Base-by-base conservation (phyloP, 2,329 filamentous ascomycete genomes). In the Colletotrichum sp. region DNA sequence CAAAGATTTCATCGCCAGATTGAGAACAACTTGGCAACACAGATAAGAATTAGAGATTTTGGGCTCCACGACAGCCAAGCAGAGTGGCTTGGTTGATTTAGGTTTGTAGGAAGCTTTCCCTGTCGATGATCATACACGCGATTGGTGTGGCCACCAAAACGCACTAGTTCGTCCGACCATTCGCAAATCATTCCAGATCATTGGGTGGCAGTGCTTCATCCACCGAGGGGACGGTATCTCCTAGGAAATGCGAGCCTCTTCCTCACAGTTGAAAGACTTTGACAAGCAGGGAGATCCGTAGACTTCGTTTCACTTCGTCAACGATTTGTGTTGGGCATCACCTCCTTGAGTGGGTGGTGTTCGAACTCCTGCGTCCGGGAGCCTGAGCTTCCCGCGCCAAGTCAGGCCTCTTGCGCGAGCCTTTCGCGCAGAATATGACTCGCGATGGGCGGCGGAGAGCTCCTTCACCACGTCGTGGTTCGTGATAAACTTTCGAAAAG, bases 81-180 rank as follows among this genome's bases (percentile, higher is more conserved):
- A 64, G 18, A 7, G 57, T 69, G 73, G 70, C 70, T 65, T 52
- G 36, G 70, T 21, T 32, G 34, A 36, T 73, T 73, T 60, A 32
- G n/a, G 28, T 52, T 59, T 73, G 73, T 76, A 39, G 24, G 64
- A 73, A 36, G 63, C 26, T 57, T 65, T 73, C 64, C 70, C 39
- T 69, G 73, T 52, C 70, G 64, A n/a, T 30, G 44, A 73, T 73
- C 73, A 49, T 26, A 60, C 64, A 52, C 13, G 18, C 5, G 16
- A 34, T 15, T 28, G 18, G 28, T 65, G 69, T 52, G 34, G 18
- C 64, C 44, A 60, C 15, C 70, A 32, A 52, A 30, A 36, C 34
- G 44, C 36, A 34, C 49, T 18, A 26, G 73, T 76, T 76, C 73
- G 39, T 76, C 73, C 64, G 63, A 55, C 68, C 32, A 57, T 69